Evolutionary conservation across 192 early-diverging fungal species (phyloP), one percentile per base, ranked within the genome.

Genomic region (Backusella australiensis): DNA sequence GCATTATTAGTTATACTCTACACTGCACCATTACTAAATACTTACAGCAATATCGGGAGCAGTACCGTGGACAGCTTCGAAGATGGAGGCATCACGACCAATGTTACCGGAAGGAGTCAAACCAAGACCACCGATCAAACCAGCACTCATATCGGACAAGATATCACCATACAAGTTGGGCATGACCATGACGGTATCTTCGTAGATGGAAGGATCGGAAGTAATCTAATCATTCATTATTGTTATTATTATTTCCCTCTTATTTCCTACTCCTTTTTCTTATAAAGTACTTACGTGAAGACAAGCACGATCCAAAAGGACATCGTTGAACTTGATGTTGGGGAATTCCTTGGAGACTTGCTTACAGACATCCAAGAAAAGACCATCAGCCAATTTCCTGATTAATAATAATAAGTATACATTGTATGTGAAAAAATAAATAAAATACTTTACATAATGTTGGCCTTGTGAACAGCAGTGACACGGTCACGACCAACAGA

Each of bases 101-200:
- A 99, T 99, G 90, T 99, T 99, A 67, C 98, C 98, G 44, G 94
- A 96, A 49, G 98, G 98, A 11, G 98, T 99, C 80, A 99, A 87
- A 41, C 98, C 98, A 70, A 99, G 91, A 67, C 98, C 98, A 76
- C 98, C 98, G 79, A 99, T 99, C 65, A 99, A 89, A 75, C 98
- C 98, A 74, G 98, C 98, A 75, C 96, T 92, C 89, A 99, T 93
- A 82, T 99, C 98, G 26, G 93, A 95, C 71, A 99, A 88, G 89
- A 99, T 99, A 85, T 99, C 98, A 78, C 98, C 98, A 78, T 99
- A 99, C 80, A 99, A 89, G 92, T 99, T 99, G 69, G 98, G 98
- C 97, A 99, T 98, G 80, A 98, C 98, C 96, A 99, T 97, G 82
- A 99, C 98, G 26, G 94, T 96, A 80, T 95, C 87, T 46, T 89